Conservation (phyloP, 257 asterid genomes). For the Henckelia pumila region DNA sequence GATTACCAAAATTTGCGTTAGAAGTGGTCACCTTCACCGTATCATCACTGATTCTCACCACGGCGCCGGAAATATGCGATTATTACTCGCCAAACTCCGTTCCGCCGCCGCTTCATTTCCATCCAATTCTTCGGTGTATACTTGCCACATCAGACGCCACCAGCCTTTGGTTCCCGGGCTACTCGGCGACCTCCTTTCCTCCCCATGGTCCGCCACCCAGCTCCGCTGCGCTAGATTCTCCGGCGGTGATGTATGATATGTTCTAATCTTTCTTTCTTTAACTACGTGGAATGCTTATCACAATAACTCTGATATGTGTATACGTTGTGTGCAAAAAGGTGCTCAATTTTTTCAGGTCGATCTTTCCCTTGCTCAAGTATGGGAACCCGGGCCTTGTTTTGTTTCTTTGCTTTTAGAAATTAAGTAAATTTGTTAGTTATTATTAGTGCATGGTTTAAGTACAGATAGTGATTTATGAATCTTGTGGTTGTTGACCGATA, state of each 20-base stretch:
- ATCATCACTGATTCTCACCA: no score
- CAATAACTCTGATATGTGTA: background rate
- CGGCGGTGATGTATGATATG: conserved; percentile 67
- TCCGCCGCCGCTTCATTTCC: conserved; percentile 29
- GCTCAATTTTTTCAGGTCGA: background rate
- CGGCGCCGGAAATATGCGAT: conserved; percentile 33
- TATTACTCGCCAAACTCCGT: conserved; percentile 33
- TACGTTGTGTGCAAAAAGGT: no score
- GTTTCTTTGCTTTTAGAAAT: background rate
- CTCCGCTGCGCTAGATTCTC: conserved; percentile 76
- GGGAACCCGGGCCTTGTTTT: background rate
- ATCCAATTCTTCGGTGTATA: conserved; percentile 21
- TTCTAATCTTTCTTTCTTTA: background rate
- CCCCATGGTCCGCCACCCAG: conserved; percentile 77
- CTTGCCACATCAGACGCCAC: conserved; percentile 16
- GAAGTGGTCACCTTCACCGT: no score
- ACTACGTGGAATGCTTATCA: background rate
- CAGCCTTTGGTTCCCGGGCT: conserved; percentile 24
- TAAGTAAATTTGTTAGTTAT: no score
- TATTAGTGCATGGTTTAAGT: background rate
- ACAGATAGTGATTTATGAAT: background rate
- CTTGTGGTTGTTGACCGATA: no score
- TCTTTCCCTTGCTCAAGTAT: background rate
- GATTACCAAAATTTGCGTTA: no score
- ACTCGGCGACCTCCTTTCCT: conserved; percentile 33